Evolutionary conservation across 2,329 filamentous ascomycete species (phyloP), one percentile per base, ranked within the genome.

Genomic region (Neofusicoccum umdonicola): DNA sequence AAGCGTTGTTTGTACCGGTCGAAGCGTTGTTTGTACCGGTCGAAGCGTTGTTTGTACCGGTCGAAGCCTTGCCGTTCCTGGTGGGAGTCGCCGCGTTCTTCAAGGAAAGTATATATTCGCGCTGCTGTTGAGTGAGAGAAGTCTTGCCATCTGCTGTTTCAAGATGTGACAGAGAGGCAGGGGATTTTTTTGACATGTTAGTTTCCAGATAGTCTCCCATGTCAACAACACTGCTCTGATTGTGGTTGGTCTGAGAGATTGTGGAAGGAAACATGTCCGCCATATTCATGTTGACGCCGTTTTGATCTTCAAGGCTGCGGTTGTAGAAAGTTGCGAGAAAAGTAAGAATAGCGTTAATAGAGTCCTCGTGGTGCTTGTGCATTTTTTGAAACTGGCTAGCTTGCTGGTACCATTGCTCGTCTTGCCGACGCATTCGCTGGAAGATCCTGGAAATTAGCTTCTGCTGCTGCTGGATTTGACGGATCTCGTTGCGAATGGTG

Each of bases 301-400:
- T 88, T 70, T 94, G 90, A 39, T 93, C 92, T 74, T 97, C 93
- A 56, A 99, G 80, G 68, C 92, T 96, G 72, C 96, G 90, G 68
- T 96, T 90, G 79, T 98, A 99, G 47, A 99, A 94, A 12, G 96
- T 98, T 51, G 94, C 95, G 19, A 99, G 84, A 77, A 99, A 98
- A 57, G 93, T 96, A 47, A 99, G 84, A 67, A 99, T 98, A n/a
- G 94, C 94, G 73, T 97, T 98, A 78, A 99, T 98, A 0, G 94
- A 97, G 74, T 94, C 97, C 75, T 99, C 95, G 73, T 99, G 95
- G n/a, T 94, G 89, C 70, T 94, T 92, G 73, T 98, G 94, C 74
- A 96, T 88, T 66, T 87, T 90, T 77, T 98, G 93, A 74, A 97
- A 97, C 65, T 91, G 88, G 50, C 91, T 85, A 0, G 94, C 93